phyloP scores from a whole-genome alignment of 1,284 basidiomycete species.

The Athelia sp. region DNA sequence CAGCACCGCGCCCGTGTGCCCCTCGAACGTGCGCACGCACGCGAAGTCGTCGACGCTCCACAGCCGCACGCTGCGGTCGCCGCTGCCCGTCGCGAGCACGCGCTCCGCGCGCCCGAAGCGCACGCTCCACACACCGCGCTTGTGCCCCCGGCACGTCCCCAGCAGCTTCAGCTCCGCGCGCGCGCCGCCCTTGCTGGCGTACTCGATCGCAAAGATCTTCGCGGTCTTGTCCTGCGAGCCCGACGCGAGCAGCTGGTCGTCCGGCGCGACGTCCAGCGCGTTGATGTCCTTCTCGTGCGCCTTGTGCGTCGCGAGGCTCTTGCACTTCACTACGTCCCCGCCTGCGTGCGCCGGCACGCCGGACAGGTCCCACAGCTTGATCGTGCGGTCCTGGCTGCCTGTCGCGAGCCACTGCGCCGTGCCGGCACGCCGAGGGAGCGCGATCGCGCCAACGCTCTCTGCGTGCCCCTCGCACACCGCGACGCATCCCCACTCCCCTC shows the following conservation, averaged over 20 bases:
- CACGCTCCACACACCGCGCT: conserved; percentile 94
- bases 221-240: conserved; percentile 96
- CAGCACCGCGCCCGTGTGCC: conserved; percentile 96
- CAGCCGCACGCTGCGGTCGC: conserved; percentile 90
- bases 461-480: conserved; percentile 92
- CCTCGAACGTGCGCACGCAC: conserved; percentile 94
- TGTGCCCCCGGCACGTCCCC: conserved; percentile 93
- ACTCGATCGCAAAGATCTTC: conserved; percentile 83
- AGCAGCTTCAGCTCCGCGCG: conserved; percentile 72
- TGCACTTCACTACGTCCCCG: conserved; percentile 43
- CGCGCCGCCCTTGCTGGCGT: conserved; percentile 37
- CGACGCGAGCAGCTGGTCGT: conserved; percentile 85
- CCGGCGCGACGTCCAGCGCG: conserved; percentile 88
- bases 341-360: conserved; percentile 31
- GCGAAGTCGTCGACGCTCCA: conserved; percentile 93
- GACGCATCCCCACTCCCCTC: conserved; percentile 73
- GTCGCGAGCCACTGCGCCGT: conserved; percentile 41
- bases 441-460: conserved; percentile 90
- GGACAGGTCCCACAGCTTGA: conserved; percentile 96
- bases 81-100: conserved; percentile 88
- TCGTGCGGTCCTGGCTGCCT: conserved; percentile 93
- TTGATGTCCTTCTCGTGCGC: conserved; percentile 99
- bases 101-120: conserved; percentile 83
- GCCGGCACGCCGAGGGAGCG: conserved; percentile 55
- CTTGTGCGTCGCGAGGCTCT: conserved; percentile 83